Base-by-base conservation (phyloP, 1,284 basidiomycete genomes). In the Thecaphora thlaspeos region DNA sequence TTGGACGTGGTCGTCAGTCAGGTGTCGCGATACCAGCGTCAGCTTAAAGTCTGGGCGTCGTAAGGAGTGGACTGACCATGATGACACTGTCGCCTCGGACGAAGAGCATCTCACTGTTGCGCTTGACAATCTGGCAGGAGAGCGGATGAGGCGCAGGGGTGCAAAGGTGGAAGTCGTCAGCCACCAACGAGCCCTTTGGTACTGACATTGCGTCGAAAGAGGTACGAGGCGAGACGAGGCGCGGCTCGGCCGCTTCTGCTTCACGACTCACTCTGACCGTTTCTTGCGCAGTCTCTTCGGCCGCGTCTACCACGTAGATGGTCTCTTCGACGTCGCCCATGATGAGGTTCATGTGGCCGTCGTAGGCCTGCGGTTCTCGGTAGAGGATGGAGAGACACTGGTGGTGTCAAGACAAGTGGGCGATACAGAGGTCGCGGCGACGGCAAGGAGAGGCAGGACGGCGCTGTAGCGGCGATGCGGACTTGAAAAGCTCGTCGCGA, bases 271-370 rank as follows among this genome's bases (percentile, higher is more conserved):
- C 82, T 54, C 80, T 70, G 9, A 82, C 78, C 41, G 80, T 79
- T 53, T 79, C 72, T 12, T 79, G 68, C 15, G 77, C 77, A 17
- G 79, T 80, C 43, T 81, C 79, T 39, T 83, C 81, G 48, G 80
- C 72, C 38, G 73, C 41, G 32, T 76, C 69, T 11, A 77, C 67
- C n/a, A 70, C 65, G 50, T 73, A 76, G 43, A 76, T 71, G n/a
- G 69, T 51, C 62, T 99, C 95, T 77, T 97, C 93, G 10, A 97
- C 95, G 75, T 96, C 90, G 62, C 89, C 94, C 63, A 98, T 83
- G 60, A 99, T 96, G 72, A 98, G 83, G 80, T 99, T 99, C 94
- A 98, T 97, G 80, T 99, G 95, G 22, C 93, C 93, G 81, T 99
- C 95, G 78, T 98, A 98, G 18, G 95, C 94, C 53, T 49, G 43